Conservation (phyloP, 2,329 filamentous ascomycete species). For the Apiospora hydei region DNA sequence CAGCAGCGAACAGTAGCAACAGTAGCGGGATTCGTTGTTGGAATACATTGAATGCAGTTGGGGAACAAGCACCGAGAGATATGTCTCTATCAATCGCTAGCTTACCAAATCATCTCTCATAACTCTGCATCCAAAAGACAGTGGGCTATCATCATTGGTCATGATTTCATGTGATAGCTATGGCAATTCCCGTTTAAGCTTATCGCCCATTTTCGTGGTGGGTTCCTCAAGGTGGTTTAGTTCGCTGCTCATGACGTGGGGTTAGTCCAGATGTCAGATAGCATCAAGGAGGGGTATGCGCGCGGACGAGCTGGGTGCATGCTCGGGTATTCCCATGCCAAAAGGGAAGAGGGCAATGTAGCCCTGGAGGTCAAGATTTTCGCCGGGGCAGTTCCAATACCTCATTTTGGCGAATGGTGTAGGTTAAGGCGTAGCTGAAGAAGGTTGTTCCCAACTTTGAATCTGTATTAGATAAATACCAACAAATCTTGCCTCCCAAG, state of each 20-base stretch:
- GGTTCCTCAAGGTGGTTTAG: slow-evolving; percentile 10
- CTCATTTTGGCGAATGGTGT: background rate
- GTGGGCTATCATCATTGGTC: background rate
- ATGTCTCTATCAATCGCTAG: background rate
- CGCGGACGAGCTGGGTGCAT: background rate
- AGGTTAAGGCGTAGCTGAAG: background rate
- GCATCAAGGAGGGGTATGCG: background rate
- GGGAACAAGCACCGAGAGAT: background rate
- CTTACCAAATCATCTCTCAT: background rate
- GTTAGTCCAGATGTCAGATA: background rate
- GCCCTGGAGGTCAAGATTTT: background rate
- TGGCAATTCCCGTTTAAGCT: background rate
- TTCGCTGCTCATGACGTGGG: slow-evolving; percentile 8
- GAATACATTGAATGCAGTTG: too few relatives aligned
- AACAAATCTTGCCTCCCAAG: background rate
- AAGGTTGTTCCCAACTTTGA: background rate
- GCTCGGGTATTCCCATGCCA: background rate
- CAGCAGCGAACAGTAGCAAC: background rate
- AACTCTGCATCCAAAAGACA: background rate
- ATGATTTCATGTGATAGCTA: background rate
- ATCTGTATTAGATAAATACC: background rate
- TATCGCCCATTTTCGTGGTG: slow-evolving; percentile 9
- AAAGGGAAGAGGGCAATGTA: background rate
- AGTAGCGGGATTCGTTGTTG: too few relatives aligned
- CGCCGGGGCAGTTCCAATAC: background rate